Evolutionary conservation across 306 rosid species (phyloP).

Genomic region (Carpinus viminea): DNA sequence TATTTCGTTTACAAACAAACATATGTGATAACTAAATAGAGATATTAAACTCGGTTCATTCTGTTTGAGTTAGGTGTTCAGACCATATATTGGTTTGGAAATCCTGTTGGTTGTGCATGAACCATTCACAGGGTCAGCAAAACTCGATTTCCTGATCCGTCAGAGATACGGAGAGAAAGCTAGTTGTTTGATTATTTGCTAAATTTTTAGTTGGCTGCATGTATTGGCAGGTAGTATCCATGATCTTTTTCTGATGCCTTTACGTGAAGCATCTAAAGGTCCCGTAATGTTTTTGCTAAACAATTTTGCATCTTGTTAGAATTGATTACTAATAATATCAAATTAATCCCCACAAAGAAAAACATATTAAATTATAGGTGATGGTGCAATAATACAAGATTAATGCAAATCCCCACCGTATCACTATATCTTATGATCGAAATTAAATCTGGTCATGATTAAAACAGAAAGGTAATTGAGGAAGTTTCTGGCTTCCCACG

Average conservation of each 20-base stretch:
- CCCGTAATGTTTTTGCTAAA: too few species aligned
- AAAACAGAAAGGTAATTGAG: too few species aligned
- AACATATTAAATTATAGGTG: background rate
- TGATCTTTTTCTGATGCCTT: too few species aligned
- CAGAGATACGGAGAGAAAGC: background rate
- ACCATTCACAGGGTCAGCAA: background rate
- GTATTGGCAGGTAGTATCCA: background rate
- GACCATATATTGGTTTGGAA: background rate
- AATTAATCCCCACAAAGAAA: background rate
- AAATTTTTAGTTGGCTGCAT: background rate
- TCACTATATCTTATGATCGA: too few species aligned
- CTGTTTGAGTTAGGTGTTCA: background rate
- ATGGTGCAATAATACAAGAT: background rate
- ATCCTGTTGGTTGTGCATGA: background rate
- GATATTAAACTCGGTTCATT: background rate
- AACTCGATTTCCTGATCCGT: background rate
- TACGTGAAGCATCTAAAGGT: too few species aligned
- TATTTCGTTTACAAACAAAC: conserved; percentile 8
- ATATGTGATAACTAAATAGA: background rate
- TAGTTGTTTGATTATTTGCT: background rate
- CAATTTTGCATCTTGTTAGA: too few species aligned
- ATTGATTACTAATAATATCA: too few species aligned
- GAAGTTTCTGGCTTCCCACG: too few species aligned
- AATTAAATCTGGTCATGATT: too few species aligned
- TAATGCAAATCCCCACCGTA: too few species aligned